Conservation (phyloP, 805 yeast species). For the Wickerhamomyces sydowiorum region DNA sequence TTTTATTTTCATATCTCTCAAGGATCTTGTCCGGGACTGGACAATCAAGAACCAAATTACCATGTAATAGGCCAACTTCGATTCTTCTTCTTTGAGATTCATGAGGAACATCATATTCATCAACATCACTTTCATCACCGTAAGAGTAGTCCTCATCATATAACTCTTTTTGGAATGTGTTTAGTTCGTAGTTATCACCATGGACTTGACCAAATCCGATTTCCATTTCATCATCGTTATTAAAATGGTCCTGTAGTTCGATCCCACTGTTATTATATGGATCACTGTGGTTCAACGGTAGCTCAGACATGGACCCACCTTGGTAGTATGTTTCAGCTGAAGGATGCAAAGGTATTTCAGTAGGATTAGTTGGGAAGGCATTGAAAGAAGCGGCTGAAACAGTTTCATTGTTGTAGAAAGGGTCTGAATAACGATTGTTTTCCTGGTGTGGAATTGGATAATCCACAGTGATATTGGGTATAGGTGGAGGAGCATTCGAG, state of each 20-base stretch:
- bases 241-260: constrained; percentile 13
- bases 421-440: constrained; percentile 1
- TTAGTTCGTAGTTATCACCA: constrained; percentile 23
- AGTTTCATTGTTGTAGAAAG: constrained; percentile 3
- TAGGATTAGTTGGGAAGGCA: constrained; percentile 9
- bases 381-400: constrained; percentile 6
- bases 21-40: constrained; percentile 74
- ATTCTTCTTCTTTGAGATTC: constrained; percentile 38
- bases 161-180: constrained; percentile 16
- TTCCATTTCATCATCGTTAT: constrained; percentile 29
- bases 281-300: constrained; percentile 1
- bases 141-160: constrained; percentile 11
- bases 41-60: constrained; percentile 82
- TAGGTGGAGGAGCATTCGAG: constrained; percentile 1
- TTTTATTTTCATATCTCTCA: constrained; percentile 38
- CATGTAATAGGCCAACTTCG: constrained; percentile 37
- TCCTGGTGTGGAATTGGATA: constrained; percentile 1
- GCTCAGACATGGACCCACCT: constrained; percentile 2
- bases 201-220: constrained; percentile 24
- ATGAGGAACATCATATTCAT: constrained; percentile 32
- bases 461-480: constrained; percentile 4
- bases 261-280: constrained; percentile 8
- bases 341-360: constrained; percentile 3
- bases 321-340: constrained; percentile 5
- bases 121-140: constrained; percentile 39